Conservation (phyloP, 768 basidiomycete species). For the Naganishia kalamii region DNA sequence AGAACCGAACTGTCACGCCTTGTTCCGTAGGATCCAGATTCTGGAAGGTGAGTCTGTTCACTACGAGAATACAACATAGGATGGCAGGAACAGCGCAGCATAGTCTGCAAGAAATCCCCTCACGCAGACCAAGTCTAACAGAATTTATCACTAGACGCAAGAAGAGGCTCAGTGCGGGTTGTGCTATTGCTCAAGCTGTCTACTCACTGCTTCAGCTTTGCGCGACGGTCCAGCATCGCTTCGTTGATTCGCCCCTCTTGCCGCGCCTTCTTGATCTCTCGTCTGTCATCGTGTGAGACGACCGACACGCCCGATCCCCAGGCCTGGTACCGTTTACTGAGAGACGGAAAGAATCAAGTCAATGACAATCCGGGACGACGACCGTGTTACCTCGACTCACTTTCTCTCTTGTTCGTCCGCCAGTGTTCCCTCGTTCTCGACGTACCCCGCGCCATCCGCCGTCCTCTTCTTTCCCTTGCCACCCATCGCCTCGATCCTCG, state of each 20-base stretch:
- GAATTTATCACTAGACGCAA: neutral
- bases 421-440: slow-evolving; percentile 34
- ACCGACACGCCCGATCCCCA: slow-evolving; percentile 40
- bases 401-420: slow-evolving; percentile 44
- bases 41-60: too few relatives aligned
- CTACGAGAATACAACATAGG: too few relatives aligned
- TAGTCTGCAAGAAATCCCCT: too few relatives aligned
- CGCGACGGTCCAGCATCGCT: slow-evolving; percentile 44
- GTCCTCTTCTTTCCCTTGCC: slow-evolving; percentile 27
- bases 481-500: slow-evolving; percentile 26
- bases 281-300: slow-evolving; percentile 38
- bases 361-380: neutral
- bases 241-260: slow-evolving; percentile 44
- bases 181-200: neutral
- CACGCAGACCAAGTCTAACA: too few relatives aligned
- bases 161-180: neutral
- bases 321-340: slow-evolving; percentile 39
- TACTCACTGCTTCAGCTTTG: slow-evolving; percentile 36
- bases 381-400: too few relatives aligned
- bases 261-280: slow-evolving; percentile 41
- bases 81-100: too few relatives aligned
- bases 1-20: too few relatives aligned
- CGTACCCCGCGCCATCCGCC: slow-evolving; percentile 24
- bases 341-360: neutral
- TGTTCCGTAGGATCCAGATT: too few relatives aligned